These are phyloP conservation scores for Dissophora ornata DNA, from an alignment of 192 early-diverging fungal species.

Conservation along the genomic window DNA sequence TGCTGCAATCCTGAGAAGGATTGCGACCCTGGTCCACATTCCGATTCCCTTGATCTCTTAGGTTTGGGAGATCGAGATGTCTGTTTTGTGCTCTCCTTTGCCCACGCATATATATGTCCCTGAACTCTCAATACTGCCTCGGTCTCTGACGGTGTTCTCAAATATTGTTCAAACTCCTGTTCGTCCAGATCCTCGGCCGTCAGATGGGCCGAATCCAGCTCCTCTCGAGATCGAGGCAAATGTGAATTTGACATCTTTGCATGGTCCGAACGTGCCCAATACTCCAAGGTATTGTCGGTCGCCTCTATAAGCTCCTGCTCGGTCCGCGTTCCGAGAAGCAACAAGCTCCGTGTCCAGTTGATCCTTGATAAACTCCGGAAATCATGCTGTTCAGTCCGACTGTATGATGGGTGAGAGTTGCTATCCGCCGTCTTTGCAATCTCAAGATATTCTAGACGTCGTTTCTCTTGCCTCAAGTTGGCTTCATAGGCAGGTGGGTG, in stretches of 20 bases:
- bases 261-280: constrained; percentile 2
- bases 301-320: constrained; percentile 29
- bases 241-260: background rate
- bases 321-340: constrained; percentile 7
- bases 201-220: constrained; percentile 12
- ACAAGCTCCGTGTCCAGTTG: constrained; percentile 1
- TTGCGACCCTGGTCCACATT: too few relatives aligned
- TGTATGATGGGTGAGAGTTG: too few relatives aligned
- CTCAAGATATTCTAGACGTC: too few relatives aligned
- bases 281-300: background rate
- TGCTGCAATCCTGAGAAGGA: too few relatives aligned
- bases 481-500: too few relatives aligned
- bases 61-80: too few relatives aligned
- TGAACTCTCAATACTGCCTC: background rate
- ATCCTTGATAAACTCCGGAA: background rate
- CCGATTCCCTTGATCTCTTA: too few relatives aligned
- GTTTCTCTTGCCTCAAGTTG: too few relatives aligned
- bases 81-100: background rate
- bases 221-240: background rate
- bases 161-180: constrained; percentile 7
- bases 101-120: background rate
- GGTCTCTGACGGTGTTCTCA: constrained; percentile 2
- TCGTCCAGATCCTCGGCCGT: constrained; percentile 31
- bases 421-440: background rate
- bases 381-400: background rate